Percentiles rank a stretch among this genome's conserved stretches.
phyloP scores from a whole-genome alignment of 345 rosid genomes.

The Acer campestre region DNA sequence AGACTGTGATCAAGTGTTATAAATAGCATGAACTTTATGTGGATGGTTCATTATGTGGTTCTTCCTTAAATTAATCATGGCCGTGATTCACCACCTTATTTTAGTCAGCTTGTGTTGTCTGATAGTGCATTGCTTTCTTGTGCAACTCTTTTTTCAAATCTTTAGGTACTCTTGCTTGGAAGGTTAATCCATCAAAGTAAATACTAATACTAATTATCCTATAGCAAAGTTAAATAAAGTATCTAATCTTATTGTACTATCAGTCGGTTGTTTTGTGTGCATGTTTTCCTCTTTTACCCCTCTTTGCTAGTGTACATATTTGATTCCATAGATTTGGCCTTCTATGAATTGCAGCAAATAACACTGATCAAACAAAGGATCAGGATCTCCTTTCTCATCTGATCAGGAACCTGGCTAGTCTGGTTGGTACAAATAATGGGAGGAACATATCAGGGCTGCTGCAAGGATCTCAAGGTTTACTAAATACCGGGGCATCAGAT shows the following conservation, averaged over 20 bases:
- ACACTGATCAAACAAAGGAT: conserved; percentile 53
- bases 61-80: not conserved
- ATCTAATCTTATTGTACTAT: conserved; percentile 4
- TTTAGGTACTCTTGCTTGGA: not conserved
- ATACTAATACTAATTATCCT: not conserved
- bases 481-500: conserved; percentile 31
- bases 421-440: conserved; percentile 34
- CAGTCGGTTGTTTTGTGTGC: not conserved
- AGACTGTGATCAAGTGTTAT: conserved; percentile 1
- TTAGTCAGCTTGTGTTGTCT: not conserved
- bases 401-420: conserved; percentile 52
- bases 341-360: conserved; percentile 47
- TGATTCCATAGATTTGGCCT: conserved; percentile 19
- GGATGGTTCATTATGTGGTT: not conserved
- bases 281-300: not conserved
- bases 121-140: not conserved
- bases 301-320: not conserved
- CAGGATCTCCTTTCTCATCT: conserved; percentile 64
- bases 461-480: conserved; percentile 42
- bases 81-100: not conserved
- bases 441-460: conserved; percentile 46
- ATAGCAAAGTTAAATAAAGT: not conserved
- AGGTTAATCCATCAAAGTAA: not conserved
- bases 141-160: not conserved
- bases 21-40: not conserved